Percentiles rank a stretch among this genome's conserved stretches.
These are phyloP conservation scores for Aphanomyces euteiches DNA, from an alignment of 352 stramenopile species.

Conservation along the genomic window DNA sequence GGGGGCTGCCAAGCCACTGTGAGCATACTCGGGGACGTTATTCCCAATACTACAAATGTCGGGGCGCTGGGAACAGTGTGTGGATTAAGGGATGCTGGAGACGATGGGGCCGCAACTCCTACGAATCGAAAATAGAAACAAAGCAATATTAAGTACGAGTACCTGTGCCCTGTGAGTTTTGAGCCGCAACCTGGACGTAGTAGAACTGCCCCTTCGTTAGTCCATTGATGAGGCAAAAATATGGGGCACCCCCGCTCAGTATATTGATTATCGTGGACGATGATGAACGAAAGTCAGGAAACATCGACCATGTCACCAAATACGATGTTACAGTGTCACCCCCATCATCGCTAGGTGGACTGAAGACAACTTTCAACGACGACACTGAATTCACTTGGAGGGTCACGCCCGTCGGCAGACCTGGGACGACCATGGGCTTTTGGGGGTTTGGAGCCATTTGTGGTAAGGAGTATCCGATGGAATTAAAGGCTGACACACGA, in stretches of 20 bases:
- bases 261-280: constrained; percentile 40
- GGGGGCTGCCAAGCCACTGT: constrained; percentile 85
- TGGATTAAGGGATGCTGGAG: constrained; percentile 86
- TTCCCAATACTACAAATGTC: constrained; percentile 67
- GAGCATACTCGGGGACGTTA: constrained; percentile 87
- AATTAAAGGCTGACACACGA: constrained; percentile 94
- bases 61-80: constrained; percentile 87
- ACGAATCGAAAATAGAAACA: not conserved
- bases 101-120: constrained; percentile 66
- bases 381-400: constrained; percentile 70
- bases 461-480: constrained; percentile 86
- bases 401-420: constrained; percentile 63
- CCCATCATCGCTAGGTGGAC: constrained; percentile 72
- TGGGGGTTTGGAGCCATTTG: constrained; percentile 46
- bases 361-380: constrained; percentile 88
- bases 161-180: constrained; percentile 60
- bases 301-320: constrained; percentile 88
- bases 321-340: constrained; percentile 88
- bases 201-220: constrained; percentile 66
- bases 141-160: not conserved
- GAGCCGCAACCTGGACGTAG: constrained; percentile 65
- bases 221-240: constrained; percentile 50
- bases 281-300: constrained; percentile 60
- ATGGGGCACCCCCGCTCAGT: constrained; percentile 58
- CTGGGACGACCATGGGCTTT: constrained; percentile 78